Conservation (phyloP, 2,329 filamentous ascomycete species). For the Aspergillus brasiliensis region DNA sequence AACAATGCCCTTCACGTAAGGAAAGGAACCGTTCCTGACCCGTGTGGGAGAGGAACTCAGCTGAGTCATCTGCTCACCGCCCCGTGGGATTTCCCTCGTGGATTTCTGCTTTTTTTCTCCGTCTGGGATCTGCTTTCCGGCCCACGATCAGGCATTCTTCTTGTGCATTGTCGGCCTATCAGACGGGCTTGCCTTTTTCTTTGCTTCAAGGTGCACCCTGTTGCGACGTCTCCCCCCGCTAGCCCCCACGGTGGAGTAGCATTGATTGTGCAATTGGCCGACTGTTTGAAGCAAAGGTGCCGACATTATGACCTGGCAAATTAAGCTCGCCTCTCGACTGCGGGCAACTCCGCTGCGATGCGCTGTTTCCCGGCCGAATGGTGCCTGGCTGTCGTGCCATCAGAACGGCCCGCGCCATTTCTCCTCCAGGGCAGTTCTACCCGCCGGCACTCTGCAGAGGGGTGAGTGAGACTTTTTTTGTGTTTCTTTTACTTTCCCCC, state of each 20-base stretch:
- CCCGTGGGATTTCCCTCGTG: neutral
- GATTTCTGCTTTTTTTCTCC: constrained; percentile 2
- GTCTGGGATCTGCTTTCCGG: neutral
- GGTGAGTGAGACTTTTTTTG: constrained; percentile 7
- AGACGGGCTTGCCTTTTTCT: neutral
- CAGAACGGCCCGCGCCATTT: constrained; percentile 15
- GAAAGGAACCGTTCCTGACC: neutral
- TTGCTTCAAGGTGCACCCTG: neutral
- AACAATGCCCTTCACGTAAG: neutral
- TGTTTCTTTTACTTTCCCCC: neutral
- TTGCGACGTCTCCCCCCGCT: constrained; percentile 13
- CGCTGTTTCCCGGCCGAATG: constrained; percentile 33
- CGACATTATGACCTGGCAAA: constrained; percentile 33
- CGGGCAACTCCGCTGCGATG: constrained; percentile 35
- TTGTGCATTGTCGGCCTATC: neutral
- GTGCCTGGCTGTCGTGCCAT: constrained; percentile 26
- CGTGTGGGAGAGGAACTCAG: neutral
- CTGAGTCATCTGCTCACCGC: constrained; percentile 4
- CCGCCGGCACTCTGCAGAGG: constrained; percentile 13
- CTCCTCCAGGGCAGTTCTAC: constrained; percentile 15
- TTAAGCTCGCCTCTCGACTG: constrained; percentile 31
- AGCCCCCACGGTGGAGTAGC: constrained; percentile 19
- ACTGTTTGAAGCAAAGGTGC: neutral
- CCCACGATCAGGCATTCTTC: neutral
- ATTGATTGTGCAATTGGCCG: constrained; percentile 17